Percentiles rank a stretch among this genome's conserved stretches.
Conservation (phyloP, 495 filamentous ascomycete species). For the Trichoderma asperelloides region DNA sequence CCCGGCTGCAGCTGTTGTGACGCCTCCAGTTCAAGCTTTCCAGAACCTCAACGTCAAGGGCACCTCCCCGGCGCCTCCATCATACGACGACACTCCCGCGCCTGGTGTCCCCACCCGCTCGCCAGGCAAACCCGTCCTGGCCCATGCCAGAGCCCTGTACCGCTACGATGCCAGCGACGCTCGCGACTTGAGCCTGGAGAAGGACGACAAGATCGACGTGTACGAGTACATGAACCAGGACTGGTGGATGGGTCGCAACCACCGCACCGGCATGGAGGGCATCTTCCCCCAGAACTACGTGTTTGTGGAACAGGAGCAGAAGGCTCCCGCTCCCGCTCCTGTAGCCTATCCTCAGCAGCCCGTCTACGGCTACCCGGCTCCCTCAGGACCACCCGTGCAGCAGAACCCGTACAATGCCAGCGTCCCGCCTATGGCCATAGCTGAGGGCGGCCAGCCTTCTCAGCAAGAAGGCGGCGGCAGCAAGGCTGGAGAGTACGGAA, state of each 20-base stretch:
- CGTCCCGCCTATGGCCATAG: constrained; percentile 43
- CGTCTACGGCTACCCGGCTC: constrained; percentile 9
- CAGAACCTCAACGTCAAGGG: constrained; percentile 38
- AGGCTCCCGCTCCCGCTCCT: constrained; percentile 12
- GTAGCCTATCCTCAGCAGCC: constrained; percentile 4
- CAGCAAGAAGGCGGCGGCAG: constrained; percentile 13
- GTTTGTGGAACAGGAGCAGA: constrained; percentile 36
- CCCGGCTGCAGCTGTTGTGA: constrained; percentile 23
- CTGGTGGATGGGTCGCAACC: constrained; percentile 88
- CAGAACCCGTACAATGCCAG: constrained; percentile 41
- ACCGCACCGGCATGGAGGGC: constrained; percentile 70
- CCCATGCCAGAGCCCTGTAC: constrained; percentile 73
- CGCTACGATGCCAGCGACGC: constrained; percentile 68
- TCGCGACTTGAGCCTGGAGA: constrained; percentile 67
- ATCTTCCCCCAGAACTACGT: constrained; percentile 91
- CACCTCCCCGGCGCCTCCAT: constrained; percentile 30
- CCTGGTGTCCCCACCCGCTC: constrained; percentile 42
- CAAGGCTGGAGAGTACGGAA: constrained; percentile 49
- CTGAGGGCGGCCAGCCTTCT: constrained; percentile 23
- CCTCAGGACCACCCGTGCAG: constrained; percentile 22
- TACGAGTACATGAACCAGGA: constrained; percentile 89
- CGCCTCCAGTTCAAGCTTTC: constrained; percentile 29
- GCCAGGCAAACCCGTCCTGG: constrained; percentile 50
- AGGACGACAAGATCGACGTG: constrained; percentile 69
- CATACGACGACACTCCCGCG: constrained; percentile 42